phyloP scores from a whole-genome alignment of 2,329 filamentous ascomycete genomes.

The Claviceps cyperi region DNA sequence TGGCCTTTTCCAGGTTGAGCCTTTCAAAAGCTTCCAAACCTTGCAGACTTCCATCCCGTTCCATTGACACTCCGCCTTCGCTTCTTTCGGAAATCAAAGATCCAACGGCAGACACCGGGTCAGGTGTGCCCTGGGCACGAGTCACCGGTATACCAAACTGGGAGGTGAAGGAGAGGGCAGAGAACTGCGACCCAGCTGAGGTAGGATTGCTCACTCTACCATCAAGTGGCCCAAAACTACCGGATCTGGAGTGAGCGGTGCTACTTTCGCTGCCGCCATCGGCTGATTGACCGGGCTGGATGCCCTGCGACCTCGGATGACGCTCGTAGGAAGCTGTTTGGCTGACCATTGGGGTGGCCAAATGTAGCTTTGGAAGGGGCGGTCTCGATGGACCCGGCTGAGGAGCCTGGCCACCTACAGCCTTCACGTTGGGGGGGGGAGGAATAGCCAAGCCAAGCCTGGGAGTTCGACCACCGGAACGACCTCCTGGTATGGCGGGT shows the following conservation, averaged over 20 bases:
- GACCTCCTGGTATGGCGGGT: constrained; percentile 62
- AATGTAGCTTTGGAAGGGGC: constrained; percentile 61
- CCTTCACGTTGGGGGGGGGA: constrained; percentile 67
- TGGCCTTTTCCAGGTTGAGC: constrained; percentile 65
- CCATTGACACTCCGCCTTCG: constrained; percentile 63
- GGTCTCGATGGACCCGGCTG: constrained; percentile 27
- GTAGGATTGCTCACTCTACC: constrained; percentile 66
- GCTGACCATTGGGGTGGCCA: constrained; percentile 80
- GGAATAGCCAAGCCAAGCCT: constrained; percentile 83
- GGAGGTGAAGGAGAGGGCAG: constrained; percentile 65
- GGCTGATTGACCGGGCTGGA: constrained; percentile 48
- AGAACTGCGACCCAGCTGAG: constrained; percentile 78
- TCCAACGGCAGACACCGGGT: constrained; percentile 78
- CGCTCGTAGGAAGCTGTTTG: constrained; percentile 58
- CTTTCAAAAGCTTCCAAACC: constrained; percentile 67
- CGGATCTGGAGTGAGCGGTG: constrained; percentile 63
- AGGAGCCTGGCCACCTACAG: constrained; percentile 41
- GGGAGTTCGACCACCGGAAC: constrained; percentile 51
- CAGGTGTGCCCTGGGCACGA: constrained; percentile 54
- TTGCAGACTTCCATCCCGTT: constrained; percentile 68
- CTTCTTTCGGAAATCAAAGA: constrained; percentile 72
- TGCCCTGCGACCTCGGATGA: constrained; percentile 34
- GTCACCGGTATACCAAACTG: constrained; percentile 53
- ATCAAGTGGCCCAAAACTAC: constrained; percentile 68
- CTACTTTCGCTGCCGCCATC: constrained; percentile 70